Percentiles rank a stretch among this genome's conserved stretches.
phyloP scores from a whole-genome alignment of 2,329 filamentous ascomycete genomes.

The Colletotrichum sojae region DNA sequence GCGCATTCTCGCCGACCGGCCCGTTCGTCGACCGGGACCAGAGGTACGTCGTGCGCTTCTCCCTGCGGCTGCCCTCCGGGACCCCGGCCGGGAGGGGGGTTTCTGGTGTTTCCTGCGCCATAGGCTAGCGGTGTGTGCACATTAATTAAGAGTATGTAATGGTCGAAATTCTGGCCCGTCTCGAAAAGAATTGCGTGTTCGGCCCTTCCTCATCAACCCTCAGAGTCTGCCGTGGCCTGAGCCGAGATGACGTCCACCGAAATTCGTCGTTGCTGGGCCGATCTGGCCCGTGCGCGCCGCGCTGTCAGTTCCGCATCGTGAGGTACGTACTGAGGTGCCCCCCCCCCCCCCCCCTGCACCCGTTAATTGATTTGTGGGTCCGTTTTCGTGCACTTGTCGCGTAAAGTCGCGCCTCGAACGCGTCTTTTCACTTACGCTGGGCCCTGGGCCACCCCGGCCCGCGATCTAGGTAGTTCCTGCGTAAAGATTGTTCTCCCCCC shows the following conservation, averaged over 20 bases:
- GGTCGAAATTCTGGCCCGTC: neutral
- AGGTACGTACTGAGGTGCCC: too few relatives aligned
- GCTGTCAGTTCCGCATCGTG: too few relatives aligned
- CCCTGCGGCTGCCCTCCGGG: conserved; percentile 3
- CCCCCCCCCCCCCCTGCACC: neutral
- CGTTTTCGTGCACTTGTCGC: conserved; percentile 34
- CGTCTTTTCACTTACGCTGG: conserved; percentile 29
- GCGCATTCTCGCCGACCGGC: conserved; percentile 41
- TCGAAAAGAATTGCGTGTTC: neutral
- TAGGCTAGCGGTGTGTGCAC: conserved; percentile 6
- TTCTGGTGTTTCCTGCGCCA: conserved; percentile 33
- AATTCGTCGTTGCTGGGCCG: conserved; percentile 35
- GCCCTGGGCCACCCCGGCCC: conserved; percentile 18
- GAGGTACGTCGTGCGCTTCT: conserved; percentile 28
- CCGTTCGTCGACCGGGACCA: conserved; percentile 26
- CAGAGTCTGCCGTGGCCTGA: conserved; percentile 40
- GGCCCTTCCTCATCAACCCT: neutral
- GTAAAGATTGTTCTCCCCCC: conserved; percentile 25
- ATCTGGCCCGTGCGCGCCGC: conserved; percentile 35
- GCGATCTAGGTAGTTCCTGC: conserved; percentile 14
- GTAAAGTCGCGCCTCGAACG: conserved; percentile 41
- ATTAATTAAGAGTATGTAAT: neutral
- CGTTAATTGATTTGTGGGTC: conserved; percentile 41
- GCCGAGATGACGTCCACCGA: conserved; percentile 43
- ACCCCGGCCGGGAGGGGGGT: neutral